Base-by-base conservation (phyloP, 2,329 filamentous ascomycete species). In the Trichoderma hamatum region DNA sequence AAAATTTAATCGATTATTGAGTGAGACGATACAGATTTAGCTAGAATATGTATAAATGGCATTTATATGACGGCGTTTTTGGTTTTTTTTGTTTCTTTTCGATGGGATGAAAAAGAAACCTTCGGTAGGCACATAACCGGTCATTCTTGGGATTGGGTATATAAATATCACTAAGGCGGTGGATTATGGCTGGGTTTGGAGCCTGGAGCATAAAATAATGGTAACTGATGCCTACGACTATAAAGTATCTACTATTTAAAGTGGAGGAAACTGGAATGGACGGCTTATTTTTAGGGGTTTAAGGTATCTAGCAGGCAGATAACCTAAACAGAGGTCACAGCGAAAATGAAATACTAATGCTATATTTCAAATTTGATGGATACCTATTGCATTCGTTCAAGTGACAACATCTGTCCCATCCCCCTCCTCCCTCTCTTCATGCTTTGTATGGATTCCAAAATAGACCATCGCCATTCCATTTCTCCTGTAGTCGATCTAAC, bases 1-100 rank as follows among this genome's bases (percentile, higher is more conserved):
- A 71, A 24, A 72, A 73, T n/a, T 70, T 84, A 19, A 76, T 84
- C 69, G 75, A 82, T 61, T 69, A 36, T 28, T 67, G 28, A 67
- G 55, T 28, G 32, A 26, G 21, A 26, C 28, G 21, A 69, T 46
- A 52, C 70, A 13, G 69, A 34, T 16, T 46, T 28, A 34, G 49
- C n/a, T 56, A 61, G 58, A 59, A 56, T 51, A 52, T 46, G 32
- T 46, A 63, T 62, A 68, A 36, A 51, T 49, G 59, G 66, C 49
- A 34, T 62, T 68, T 34, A 34, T 63, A 34, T 34, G 39, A 62
- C 34, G 51, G 49, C 49, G 34, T 55, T 55, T 30, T 43, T 43
- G 3, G 30, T 52, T 32, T 51, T 32, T 28, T 30, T 30, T 30
- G 5, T 30, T 30, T 3, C 9, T 30, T 30, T 28, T 13, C 14